Base-by-base conservation (phyloP, 345 rosid species). In the Laguncularia racemosa region DNA sequence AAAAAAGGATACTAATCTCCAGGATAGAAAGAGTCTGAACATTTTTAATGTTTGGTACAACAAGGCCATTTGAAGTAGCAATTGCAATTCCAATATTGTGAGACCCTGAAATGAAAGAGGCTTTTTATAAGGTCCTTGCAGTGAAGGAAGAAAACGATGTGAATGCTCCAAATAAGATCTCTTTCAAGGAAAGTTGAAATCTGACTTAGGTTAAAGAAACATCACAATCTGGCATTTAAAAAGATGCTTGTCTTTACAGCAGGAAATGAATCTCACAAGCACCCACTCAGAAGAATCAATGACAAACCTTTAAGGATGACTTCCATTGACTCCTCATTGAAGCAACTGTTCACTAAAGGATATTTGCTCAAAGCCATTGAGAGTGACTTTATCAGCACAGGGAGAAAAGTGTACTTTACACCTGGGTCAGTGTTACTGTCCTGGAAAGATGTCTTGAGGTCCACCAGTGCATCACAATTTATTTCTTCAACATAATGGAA, bases 31-130 rank as follows among this genome's bases (percentile, higher is more conserved):
- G 84, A 52, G 84, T 69, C 67, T 86, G 93, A 55, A 84, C 93
- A 74, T 89, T 92, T 85, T 89, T 92, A 69, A 92, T 80, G 68
- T 84, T 89, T 2, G 98, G 98, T 53, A 89, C 98, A 9, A 83
- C 96, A 9, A 92, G 84, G 12, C 98, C 98, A 48, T 67, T 59
- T 33, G 90, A 85, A 60, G 95, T 89, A 72, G 93, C 95, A 93
- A 92, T 92, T 45, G 98, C 98, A 65, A 92, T 78, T 64, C 98
- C 98, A 59, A 92, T 83, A 58, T 92, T 86, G 70, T 89, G 98
- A 28, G 93, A 86, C 51, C 95, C 98, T 91, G 63, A 14, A 53
- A 57, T 4, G 64, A 46, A 20, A 49, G 61, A 1, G 53, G 50
- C 59, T 26, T 50, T 54, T 16, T 0, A 33, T 45, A 65, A 3